These are phyloP conservation scores for Aspergillus leporis DNA, from an alignment of 495 filamentous ascomycete species.

Conservation along the genomic window DNA sequence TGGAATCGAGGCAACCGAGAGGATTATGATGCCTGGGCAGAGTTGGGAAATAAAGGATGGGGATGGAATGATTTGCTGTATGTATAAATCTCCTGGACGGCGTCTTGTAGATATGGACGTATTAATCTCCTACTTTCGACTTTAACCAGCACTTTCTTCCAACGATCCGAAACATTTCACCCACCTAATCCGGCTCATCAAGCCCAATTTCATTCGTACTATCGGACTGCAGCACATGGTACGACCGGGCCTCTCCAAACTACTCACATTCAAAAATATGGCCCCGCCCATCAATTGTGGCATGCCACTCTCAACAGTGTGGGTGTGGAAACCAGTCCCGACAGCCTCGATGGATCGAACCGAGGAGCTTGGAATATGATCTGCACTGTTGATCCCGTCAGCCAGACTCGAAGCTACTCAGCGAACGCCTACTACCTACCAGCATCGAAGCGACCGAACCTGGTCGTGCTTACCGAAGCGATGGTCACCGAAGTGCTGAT, in stretches of 20 bases:
- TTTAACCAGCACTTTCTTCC: slow-evolving; percentile 13
- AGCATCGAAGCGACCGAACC: slow-evolving; percentile 43
- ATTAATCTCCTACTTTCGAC: too few relatives aligned
- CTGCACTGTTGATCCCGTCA: slow-evolving; percentile 38
- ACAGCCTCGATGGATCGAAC: slow-evolving; percentile 7
- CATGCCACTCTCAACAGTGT: slow-evolving; percentile 45
- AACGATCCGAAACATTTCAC: slow-evolving; percentile 43
- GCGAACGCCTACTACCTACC: slow-evolving; percentile 47
- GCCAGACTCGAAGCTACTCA: slow-evolving; percentile 48
- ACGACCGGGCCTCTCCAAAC: slow-evolving; percentile 44
- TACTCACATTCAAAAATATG: slow-evolving; percentile 43
- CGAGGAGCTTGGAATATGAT: slow-evolving; percentile 11
- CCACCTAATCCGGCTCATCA: slow-evolving; percentile 35
- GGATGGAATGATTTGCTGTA: slow-evolving; percentile 38
- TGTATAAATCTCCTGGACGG: slow-evolving; percentile 24
- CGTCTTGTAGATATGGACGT: too few relatives aligned
- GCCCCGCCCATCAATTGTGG: slow-evolving; percentile 47
- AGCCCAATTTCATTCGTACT: slow-evolving; percentile 27
- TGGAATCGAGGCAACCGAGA: slow-evolving; percentile 29
- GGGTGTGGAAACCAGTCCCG: slow-evolving; percentile 30
- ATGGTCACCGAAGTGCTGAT: slow-evolving; percentile 46
- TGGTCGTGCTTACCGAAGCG: slow-evolving; percentile 48
- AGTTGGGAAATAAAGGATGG: slow-evolving; percentile 46
- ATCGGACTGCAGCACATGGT: slow-evolving; percentile 36
- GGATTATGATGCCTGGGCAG: slow-evolving; percentile 48